Base-by-base conservation (phyloP, 306 rosid genomes). In the Ormosia semicastrata region DNA sequence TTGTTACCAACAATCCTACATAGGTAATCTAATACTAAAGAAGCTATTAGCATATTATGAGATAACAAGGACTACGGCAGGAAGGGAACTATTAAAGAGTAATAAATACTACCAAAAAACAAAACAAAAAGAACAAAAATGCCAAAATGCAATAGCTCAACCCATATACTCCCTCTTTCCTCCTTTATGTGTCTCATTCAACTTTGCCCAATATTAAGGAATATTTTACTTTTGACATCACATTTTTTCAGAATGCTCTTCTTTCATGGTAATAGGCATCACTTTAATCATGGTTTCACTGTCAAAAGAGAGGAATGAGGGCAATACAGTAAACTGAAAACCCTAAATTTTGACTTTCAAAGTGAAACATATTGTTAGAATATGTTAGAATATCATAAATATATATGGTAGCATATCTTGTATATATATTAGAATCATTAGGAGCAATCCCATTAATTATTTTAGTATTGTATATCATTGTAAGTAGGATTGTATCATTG, bases 181-280 rank as follows among this genome's bases (percentile, higher is more conserved):
- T 62, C 18, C 70, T 64, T 39, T 52, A 10, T 40, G 11, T 47
- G 30, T 39, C 75, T 53, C 85, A 54, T 74, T 74, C 75, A 74
- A 40, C 41, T 54, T 81, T 73, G 60, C 33, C 75, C 32, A 54
- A 52, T 15, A 64, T 63, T 40, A 64, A 43, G 68, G 63, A 29
- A 40, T 29, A 24, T 75, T 32, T 47, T 18, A 67, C 47, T 65
- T 65, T 66, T n/a, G 56, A 66, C 6, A 59, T 65, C 49, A 40
- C 44, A 50, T 29, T 41, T 78, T 50, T 71, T 17, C 15, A 5
- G 1, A 60, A 39, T 11, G 66, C 39, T 46, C 5, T 18, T 24
- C 47, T 71, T 59, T 49, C 62, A 47, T 60, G 83, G 39, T 17
- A 63, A 24, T 37, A 72, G 43, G 74, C 2, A 18, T 73, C 37